A percentile compares a stretch with the other conserved stretches of the same genome.
phyloP scores from a whole-genome alignment of 192 early-diverging fungal genomes.

The Irineochytrium annulatum region DNA sequence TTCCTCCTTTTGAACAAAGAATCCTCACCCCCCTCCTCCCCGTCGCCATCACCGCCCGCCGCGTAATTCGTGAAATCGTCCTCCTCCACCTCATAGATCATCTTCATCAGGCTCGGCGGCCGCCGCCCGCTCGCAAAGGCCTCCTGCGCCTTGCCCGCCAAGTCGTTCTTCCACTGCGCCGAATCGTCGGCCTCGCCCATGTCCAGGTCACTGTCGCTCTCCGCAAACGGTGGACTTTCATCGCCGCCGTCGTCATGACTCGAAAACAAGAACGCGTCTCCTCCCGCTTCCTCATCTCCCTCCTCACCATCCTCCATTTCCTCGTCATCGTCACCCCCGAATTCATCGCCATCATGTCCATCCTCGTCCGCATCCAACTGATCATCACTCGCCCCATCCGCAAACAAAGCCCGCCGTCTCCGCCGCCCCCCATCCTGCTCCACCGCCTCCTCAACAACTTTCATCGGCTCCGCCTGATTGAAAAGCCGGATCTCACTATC shows the following conservation, averaged over 20 bases:
- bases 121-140: slow-evolving; percentile 42
- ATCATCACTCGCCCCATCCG: slow-evolving; percentile 25
- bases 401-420: slow-evolving; percentile 39
- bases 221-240: slow-evolving; percentile 35
- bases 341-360: slow-evolving; percentile 41
- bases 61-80: slow-evolving; percentile 10
- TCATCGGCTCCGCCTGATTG: slow-evolving; percentile 42
- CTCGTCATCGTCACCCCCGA: slow-evolving; percentile 33
- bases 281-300: slow-evolving; percentile 48
- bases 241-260: slow-evolving; percentile 10
- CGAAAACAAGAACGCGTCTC: slow-evolving; percentile 27
- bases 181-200: slow-evolving; percentile 44
- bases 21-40: slow-evolving; percentile 52
- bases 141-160: slow-evolving; percentile 58
- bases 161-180: slow-evolving; percentile 66
- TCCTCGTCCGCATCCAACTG: slow-evolving; percentile 44
- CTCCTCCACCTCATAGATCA: slow-evolving; percentile 73
- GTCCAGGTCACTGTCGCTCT: slow-evolving; percentile 74
- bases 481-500: slow-evolving; percentile 68
- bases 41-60: slow-evolving; percentile 38
- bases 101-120: slow-evolving; percentile 81
- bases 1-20: slow-evolving; percentile 43
- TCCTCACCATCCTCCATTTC: slow-evolving; percentile 33
- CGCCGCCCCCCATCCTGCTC: slow-evolving; percentile 38
- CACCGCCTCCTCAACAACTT: slow-evolving; percentile 43